These are phyloP conservation scores for Knufia petricola DNA, from an alignment of 2,329 filamentous ascomycete species.

Conservation along the genomic window DNA sequence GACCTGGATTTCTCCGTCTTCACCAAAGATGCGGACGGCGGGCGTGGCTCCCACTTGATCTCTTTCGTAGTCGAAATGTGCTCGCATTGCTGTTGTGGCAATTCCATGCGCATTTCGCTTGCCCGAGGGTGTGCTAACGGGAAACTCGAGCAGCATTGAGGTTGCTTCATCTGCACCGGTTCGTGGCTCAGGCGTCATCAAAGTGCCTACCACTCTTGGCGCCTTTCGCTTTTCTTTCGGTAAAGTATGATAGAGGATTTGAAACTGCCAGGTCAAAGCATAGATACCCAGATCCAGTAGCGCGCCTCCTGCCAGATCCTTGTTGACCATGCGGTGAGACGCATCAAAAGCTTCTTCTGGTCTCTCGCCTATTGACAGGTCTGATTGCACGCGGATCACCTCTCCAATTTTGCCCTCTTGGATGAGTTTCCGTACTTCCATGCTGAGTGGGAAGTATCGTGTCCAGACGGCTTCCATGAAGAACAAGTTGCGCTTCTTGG, in stretches of 20 bases:
- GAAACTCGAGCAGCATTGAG: conserved; percentile 23
- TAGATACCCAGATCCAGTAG: conserved; percentile 82
- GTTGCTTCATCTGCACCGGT: conserved; percentile 26
- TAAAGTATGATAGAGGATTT: conserved; percentile 50
- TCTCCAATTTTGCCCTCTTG: conserved; percentile 44
- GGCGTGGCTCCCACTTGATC: conserved; percentile 36
- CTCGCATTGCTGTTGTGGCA: conserved; percentile 23
- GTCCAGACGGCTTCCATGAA: conserved; percentile 89
- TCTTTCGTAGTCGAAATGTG: conserved; percentile 21
- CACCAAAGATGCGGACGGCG: conserved; percentile 23
- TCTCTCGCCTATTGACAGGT: conserved; percentile 29
- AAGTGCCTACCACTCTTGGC: conserved; percentile 57
- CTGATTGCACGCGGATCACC: conserved; percentile 47
- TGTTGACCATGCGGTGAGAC: conserved; percentile 66
- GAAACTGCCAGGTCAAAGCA: conserved; percentile 78
- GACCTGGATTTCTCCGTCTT: conserved; percentile 23
- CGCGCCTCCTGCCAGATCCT: conserved; percentile 70
- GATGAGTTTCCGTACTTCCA: conserved; percentile 58
- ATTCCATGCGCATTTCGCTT: conserved; percentile 56
- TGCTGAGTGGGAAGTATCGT: conserved; percentile 73
- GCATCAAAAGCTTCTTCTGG: conserved; percentile 11
- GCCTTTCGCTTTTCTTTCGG: conserved; percentile 52
- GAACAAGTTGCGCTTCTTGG: conserved; percentile 62
- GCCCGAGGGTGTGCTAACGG: conserved; percentile 43
- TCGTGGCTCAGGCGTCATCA: conserved; percentile 18